A percentile compares a stretch with the other conserved stretches of the same genome.
phyloP scores from a whole-genome alignment of 2,329 filamentous ascomycete species.

The Diplocarpon rosae region DNA sequence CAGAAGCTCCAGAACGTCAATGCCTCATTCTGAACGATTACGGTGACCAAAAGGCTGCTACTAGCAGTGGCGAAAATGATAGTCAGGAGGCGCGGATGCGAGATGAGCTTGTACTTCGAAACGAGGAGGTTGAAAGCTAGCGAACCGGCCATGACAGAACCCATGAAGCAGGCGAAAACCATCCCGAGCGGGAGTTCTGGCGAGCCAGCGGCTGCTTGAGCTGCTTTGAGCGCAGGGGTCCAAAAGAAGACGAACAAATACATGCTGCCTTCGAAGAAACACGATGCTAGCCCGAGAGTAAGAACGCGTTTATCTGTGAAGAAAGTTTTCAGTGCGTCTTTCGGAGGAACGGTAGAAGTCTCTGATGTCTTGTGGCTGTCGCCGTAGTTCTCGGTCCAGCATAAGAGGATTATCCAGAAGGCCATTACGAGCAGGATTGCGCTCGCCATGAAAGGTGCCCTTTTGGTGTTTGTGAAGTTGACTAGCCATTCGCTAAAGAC shows the following conservation, averaged over 20 bases:
- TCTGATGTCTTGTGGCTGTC: slow-evolving; percentile 16
- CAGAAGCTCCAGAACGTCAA: slow-evolving; percentile 45
- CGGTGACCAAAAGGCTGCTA: slow-evolving; percentile 32
- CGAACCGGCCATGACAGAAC: slow-evolving; percentile 47
- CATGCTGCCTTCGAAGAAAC: slow-evolving; percentile 49
- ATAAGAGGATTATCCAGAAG: slow-evolving; percentile 35
- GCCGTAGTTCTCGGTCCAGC: slow-evolving; percentile 43
- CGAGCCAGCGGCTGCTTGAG: slow-evolving; percentile 26
- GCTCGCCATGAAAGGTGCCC: slow-evolving; percentile 41
- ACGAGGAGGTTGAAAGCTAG: slow-evolving; percentile 36
- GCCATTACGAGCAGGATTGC: slow-evolving; percentile 33
- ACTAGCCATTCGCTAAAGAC: slow-evolving; percentile 43
- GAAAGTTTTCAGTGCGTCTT: slow-evolving; percentile 15
- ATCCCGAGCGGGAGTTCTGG: slow-evolving; percentile 37
- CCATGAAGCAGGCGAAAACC: slow-evolving; percentile 48
- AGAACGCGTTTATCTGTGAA: slow-evolving; percentile 37
- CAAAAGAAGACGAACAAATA: slow-evolving; percentile 55
- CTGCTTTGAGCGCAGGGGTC: slow-evolving; percentile 41
- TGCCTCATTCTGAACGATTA: slow-evolving; percentile 32
- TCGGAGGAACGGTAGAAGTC: slow-evolving; percentile 9
- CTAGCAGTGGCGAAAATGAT: slow-evolving; percentile 31
- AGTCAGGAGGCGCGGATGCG: slow-evolving; percentile 28
- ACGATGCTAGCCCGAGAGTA: slow-evolving; percentile 40
- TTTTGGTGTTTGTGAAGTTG: slow-evolving; percentile 34
- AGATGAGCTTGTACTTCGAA: slow-evolving; percentile 21